Percentiles rank a stretch among this genome's conserved stretches.
Conservation (phyloP, 805 yeast species). For the Schizosaccharomyces osmophilus region DNA sequence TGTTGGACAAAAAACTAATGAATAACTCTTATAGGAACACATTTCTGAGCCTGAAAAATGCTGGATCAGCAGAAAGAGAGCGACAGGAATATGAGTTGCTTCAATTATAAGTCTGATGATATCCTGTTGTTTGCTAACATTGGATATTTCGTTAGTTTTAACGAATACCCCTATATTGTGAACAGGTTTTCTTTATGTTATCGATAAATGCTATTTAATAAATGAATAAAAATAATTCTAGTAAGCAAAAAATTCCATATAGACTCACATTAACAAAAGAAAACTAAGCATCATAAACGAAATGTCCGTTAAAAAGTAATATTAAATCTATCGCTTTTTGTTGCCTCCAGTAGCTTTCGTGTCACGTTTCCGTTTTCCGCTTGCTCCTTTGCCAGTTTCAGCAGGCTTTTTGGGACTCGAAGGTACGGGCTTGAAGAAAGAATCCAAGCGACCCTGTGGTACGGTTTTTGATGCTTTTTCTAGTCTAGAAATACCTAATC, state of each 20-base stretch:
- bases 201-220: too few relatives aligned
- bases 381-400: not conserved
- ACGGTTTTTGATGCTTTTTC: conserved; percentile 64
- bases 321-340: not conserved
- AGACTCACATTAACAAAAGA: not conserved
- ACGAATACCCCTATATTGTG: too few relatives aligned
- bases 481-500: conserved; percentile 64
- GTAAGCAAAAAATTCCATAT: not conserved
- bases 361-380: not conserved
- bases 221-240: too few relatives aligned
- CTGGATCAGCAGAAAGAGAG: not conserved
- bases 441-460: conserved; percentile 70
- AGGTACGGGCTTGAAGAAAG: conserved; percentile 33
- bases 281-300: not conserved
- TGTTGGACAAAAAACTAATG: too few relatives aligned
- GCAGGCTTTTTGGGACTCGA: not conserved
- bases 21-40: not conserved
- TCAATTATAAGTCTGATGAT: not conserved
- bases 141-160: too few relatives aligned
- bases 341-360: not conserved
- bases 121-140: too few relatives aligned
- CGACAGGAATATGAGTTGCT: not conserved
- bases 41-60: not conserved
- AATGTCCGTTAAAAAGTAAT: not conserved
- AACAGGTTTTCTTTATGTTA: too few relatives aligned